A percentile compares a stretch with the other conserved stretches of the same genome.
These are phyloP conservation scores for Stellera chamaejasme DNA, from an alignment of 345 rosid genomes.

Conservation along the genomic window DNA sequence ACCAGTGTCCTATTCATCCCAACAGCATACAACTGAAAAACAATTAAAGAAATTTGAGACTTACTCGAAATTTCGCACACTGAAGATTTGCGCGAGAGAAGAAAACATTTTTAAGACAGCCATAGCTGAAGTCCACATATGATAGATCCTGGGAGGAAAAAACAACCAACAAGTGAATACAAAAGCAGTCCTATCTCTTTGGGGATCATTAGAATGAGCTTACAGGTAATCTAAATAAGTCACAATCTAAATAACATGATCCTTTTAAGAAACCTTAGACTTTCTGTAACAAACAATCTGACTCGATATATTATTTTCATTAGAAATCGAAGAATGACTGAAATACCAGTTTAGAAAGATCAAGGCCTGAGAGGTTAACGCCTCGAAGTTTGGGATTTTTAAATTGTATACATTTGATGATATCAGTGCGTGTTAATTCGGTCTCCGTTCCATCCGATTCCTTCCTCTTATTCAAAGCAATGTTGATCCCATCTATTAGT, in stretches of 20 bases:
- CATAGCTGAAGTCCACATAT: conserved; percentile 81
- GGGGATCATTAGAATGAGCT: background rate
- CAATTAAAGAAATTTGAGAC: conserved; percentile 5
- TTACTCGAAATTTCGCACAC: conserved; percentile 75
- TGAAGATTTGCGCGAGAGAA: conserved; percentile 93
- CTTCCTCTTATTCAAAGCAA: conserved; percentile 35
- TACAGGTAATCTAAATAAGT: background rate
- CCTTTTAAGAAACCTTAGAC: no score
- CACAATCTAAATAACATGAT: no score
- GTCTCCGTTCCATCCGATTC: conserved; percentile 47
- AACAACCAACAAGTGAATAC: background rate
- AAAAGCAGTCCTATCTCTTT: no score
- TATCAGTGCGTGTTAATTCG: conserved; percentile 70
- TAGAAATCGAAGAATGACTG: no score
- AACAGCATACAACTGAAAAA: background rate
- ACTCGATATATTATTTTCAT: background rate
- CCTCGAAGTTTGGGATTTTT: conserved; percentile 76
- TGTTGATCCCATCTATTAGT: conserved; percentile 47
- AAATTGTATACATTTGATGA: conserved; percentile 85
- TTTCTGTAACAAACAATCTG: background rate
- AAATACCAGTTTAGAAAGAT: conserved; percentile 89
- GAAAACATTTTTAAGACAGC: conserved; percentile 72
- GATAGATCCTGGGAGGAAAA: conserved; percentile 62
- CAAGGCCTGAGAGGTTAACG: conserved; percentile 78
- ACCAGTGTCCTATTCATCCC: background rate